A percentile compares a stretch with the other conserved stretches of the same genome.
Conservation (phyloP, 2,329 filamentous ascomycete genomes). For the Fusarium clavum region DNA sequence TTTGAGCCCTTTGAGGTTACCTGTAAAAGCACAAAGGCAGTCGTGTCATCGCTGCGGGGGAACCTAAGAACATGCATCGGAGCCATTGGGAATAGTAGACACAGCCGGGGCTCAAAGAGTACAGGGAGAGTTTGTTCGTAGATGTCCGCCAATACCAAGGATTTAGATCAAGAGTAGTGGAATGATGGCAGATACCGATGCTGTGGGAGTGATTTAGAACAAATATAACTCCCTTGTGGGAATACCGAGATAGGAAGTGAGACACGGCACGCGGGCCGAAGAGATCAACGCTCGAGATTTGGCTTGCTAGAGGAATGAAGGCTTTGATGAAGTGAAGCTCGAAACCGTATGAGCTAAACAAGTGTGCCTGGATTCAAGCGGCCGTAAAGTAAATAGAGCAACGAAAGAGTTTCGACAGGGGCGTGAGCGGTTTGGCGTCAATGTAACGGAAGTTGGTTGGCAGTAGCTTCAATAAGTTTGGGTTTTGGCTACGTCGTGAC, state of each 20-base stretch:
- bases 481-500: background rate
- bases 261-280: slow-evolving; percentile 41
- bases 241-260: slow-evolving; percentile 15
- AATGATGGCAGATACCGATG: slow-evolving; percentile 36
- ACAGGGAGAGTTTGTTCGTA: slow-evolving; percentile 4
- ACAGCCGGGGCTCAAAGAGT: background rate
- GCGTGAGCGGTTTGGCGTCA: slow-evolving; percentile 1
- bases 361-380: background rate
- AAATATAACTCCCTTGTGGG: slow-evolving; percentile 15
- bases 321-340: slow-evolving; percentile 12
- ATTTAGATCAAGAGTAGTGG: slow-evolving; percentile 24
- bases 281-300: slow-evolving; percentile 20
- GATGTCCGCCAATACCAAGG: slow-evolving; percentile 7
- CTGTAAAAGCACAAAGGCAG: slow-evolving; percentile 70
- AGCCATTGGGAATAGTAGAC: slow-evolving; percentile 38
- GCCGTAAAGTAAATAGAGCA: background rate
- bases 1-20: slow-evolving; percentile 62
- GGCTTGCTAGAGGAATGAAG: slow-evolving; percentile 34
- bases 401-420: background rate
- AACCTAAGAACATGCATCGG: slow-evolving; percentile 65
- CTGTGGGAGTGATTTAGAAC: slow-evolving; percentile 20
- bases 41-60: slow-evolving; percentile 64
- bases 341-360: slow-evolving; percentile 3
- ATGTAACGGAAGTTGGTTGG: background rate
- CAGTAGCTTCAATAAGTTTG: background rate